Conservation (phyloP, 257 asterid species). For the Solanum tarapatanum region DNA sequence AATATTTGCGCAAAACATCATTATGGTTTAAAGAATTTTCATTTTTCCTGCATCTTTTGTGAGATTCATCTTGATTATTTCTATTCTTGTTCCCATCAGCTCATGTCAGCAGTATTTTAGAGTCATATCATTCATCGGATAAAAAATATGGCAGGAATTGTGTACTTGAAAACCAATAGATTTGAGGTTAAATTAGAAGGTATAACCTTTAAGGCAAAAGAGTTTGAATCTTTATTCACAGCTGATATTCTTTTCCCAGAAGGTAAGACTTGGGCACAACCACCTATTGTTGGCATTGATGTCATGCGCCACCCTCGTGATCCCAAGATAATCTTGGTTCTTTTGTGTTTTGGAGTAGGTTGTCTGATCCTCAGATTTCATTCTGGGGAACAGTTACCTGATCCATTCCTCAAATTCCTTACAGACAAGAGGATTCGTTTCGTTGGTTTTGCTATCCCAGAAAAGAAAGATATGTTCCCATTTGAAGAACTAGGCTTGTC, state of each 20-base stretch:
- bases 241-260: conserved; percentile 70
- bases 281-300: conserved; percentile 72
- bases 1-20: not conserved
- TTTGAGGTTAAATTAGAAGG: conserved; percentile 90
- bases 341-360: conserved; percentile 73
- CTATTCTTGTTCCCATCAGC: not conserved
- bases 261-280: conserved; percentile 48
- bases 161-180: conserved; percentile 53
- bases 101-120: not conserved
- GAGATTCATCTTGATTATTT: conserved; percentile 1
- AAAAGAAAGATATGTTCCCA: conserved; percentile 62
- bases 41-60: conserved; percentile 8
- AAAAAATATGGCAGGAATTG: conserved; percentile 59
- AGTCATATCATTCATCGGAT: not conserved
- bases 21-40: not conserved
- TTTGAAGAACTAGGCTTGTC: conserved; percentile 47
- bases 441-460: conserved; percentile 70
- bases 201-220: conserved; percentile 61
- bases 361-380: conserved; percentile 54
- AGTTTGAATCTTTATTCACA: conserved; percentile 54
- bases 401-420: conserved; percentile 39
- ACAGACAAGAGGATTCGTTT: conserved; percentile 54
- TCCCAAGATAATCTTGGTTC: conserved; percentile 35
- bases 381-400: conserved; percentile 43
- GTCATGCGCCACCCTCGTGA: conserved; percentile 86